These are phyloP conservation scores for Coemansia sp. DNA, from an alignment of 192 early-diverging fungal species.

Conservation along the genomic window DNA sequence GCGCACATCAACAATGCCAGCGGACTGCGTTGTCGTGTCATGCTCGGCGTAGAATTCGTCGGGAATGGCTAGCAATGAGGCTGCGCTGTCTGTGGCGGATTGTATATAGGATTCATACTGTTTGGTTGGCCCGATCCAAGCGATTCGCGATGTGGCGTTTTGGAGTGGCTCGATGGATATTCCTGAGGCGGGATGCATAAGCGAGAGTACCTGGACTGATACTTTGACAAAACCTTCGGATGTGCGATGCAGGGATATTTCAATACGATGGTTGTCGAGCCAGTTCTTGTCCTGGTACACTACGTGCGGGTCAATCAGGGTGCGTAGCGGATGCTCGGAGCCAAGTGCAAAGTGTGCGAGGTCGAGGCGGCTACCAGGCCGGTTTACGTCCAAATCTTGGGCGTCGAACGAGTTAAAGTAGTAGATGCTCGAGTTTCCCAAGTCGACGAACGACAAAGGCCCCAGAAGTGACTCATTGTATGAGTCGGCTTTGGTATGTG, in stretches of 20 bases:
- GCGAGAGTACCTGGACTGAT: slow-evolving; percentile 26
- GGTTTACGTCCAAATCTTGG: neutral
- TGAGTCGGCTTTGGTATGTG: neutral
- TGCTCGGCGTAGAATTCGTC: slow-evolving; percentile 23
- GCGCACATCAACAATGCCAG: slow-evolving; percentile 10
- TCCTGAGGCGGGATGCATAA: slow-evolving; percentile 23
- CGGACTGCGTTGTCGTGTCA: slow-evolving; percentile 12
- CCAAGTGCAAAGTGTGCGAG: slow-evolving; percentile 13
- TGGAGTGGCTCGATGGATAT: slow-evolving; percentile 19
- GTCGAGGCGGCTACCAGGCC: slow-evolving; percentile 13
- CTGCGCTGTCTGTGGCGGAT: neutral
- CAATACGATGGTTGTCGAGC: slow-evolving; percentile 45
- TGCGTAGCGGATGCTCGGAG: slow-evolving; percentile 13
- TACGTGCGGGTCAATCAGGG: slow-evolving; percentile 21
- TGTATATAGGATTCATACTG: neutral
- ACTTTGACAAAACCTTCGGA: slow-evolving; percentile 30
- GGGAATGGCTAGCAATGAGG: slow-evolving; percentile 12
- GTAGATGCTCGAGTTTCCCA: slow-evolving; percentile 39
- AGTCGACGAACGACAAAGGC: slow-evolving; percentile 28
- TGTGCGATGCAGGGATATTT: slow-evolving; percentile 28
- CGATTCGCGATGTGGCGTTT: slow-evolving; percentile 28
- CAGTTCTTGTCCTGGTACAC: slow-evolving; percentile 5
- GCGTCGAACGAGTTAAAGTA: slow-evolving; percentile 25
- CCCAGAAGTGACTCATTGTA: neutral
- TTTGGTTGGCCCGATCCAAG: slow-evolving; percentile 34